Conservation (phyloP, 2,329 filamentous ascomycete genomes). For the Claviceps purpurea region DNA sequence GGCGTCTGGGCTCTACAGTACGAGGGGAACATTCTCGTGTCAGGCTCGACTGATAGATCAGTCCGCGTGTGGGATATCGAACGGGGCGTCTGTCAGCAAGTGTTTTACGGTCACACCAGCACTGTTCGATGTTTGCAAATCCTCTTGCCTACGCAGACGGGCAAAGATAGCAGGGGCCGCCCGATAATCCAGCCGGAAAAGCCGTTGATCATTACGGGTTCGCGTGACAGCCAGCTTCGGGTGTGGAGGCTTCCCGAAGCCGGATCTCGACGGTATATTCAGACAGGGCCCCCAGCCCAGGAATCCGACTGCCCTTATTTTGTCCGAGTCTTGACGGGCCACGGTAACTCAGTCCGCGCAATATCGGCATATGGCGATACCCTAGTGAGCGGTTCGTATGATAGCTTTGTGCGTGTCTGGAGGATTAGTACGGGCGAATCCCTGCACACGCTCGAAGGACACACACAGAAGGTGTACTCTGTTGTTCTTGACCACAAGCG, state of each 20-base stretch:
- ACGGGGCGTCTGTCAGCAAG: constrained; percentile 79
- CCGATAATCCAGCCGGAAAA: constrained; percentile 84
- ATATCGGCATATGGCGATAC: constrained; percentile 93
- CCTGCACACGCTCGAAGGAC: constrained; percentile 70
- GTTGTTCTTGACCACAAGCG: constrained; percentile 86
- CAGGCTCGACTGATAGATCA: constrained; percentile 87
- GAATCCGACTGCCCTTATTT: constrained; percentile 87
- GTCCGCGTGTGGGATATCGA: constrained; percentile 99
- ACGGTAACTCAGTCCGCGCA: constrained; percentile 86
- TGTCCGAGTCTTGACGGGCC: constrained; percentile 71
- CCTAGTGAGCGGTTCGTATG: constrained; percentile 94
- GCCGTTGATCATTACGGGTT: constrained; percentile 93
- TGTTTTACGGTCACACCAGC: constrained; percentile 95
- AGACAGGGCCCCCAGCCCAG: constrained; percentile 60
- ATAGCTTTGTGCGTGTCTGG: constrained; percentile 91
- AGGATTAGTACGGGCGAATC: constrained; percentile 90
- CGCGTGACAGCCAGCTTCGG: constrained; percentile 81
- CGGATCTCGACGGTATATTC: constrained; percentile 63
- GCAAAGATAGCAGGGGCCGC: constrained; percentile 55
- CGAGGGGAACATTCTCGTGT: constrained; percentile 87
- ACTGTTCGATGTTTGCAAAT: constrained; percentile 95
- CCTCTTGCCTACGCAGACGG: constrained; percentile 70
- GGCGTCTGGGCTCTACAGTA: constrained; percentile 97
- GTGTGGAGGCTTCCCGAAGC: constrained; percentile 88
- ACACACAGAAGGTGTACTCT: constrained; percentile 90